Conservation (phyloP, 352 stramenopile genomes). For the Globisporangium uncinulatum region DNA sequence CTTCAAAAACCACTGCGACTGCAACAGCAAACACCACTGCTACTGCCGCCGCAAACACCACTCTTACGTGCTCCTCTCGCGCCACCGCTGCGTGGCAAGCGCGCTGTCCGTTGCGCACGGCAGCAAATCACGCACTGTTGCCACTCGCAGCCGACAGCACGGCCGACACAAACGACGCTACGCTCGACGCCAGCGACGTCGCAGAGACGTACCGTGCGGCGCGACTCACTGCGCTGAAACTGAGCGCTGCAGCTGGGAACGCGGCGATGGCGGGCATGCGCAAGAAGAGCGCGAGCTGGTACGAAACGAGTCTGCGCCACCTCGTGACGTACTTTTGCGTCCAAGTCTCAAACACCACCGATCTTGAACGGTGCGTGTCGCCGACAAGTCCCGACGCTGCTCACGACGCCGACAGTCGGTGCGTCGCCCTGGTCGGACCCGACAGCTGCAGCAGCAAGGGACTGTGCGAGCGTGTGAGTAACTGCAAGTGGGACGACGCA, state of each 20-base stretch:
- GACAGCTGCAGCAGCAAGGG: conserved; percentile 54
- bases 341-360: conserved; percentile 29
- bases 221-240: conserved; percentile 61
- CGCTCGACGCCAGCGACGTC: conserved; percentile 41
- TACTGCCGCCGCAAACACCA: conserved; percentile 4
- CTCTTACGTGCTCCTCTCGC: conserved; percentile 42
- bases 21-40: conserved; percentile 7
- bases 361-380: conserved; percentile 59
- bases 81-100: conserved; percentile 47
- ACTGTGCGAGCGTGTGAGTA: conserved; percentile 64
- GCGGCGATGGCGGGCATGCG: conserved; percentile 66
- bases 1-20: background rate
- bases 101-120: conserved; percentile 50
- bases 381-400: conserved; percentile 38
- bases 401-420: conserved; percentile 43
- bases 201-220: conserved; percentile 61
- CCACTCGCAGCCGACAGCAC: conserved; percentile 44
- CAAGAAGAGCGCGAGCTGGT: conserved; percentile 62
- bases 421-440: conserved; percentile 39
- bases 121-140: conserved; percentile 48
- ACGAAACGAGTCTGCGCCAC: conserved; percentile 55
- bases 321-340: conserved; percentile 73
- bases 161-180: conserved; percentile 38
- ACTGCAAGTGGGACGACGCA: conserved; percentile 79
- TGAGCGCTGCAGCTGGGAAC: conserved; percentile 49